Conservation (phyloP, 1,284 basidiomycete genomes). For the Tylopilus orsonianus region DNA sequence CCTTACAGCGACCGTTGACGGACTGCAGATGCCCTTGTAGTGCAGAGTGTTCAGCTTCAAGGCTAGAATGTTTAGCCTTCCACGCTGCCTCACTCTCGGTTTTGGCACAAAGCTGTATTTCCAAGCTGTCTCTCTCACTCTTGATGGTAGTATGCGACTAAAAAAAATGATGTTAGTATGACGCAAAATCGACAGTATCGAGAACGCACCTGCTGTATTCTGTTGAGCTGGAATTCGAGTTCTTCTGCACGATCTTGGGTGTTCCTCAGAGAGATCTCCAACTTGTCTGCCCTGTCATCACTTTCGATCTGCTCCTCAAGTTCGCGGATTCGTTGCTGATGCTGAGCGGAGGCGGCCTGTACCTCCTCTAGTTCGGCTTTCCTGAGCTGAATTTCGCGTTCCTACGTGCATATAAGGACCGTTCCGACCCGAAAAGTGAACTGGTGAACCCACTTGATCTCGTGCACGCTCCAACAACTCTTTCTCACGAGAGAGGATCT, state of each 20-base stretch:
- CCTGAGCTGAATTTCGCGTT: constrained; percentile 66
- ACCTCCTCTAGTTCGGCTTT: constrained; percentile 54
- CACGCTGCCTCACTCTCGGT: constrained; percentile 45
- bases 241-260: constrained; percentile 79
- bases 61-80: constrained; percentile 44
- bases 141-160: constrained; percentile 60
- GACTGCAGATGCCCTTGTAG: constrained; percentile 44
- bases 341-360: constrained; percentile 51
- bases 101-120: constrained; percentile 43
- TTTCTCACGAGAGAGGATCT: constrained; percentile 44
- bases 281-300: constrained; percentile 72
- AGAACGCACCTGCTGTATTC: constrained; percentile 63
- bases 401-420: constrained; percentile 40
- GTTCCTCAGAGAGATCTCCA: constrained; percentile 70
- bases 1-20: constrained; percentile 46
- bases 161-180: constrained; percentile 10
- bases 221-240: constrained; percentile 75
- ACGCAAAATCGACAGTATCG: not conserved
- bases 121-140: constrained; percentile 57
- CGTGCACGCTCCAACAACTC: constrained; percentile 55
- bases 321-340: constrained; percentile 60
- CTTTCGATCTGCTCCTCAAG: constrained; percentile 77
- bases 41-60: constrained; percentile 43
- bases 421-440: not conserved
- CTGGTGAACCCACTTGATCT: constrained; percentile 52